phyloP scores from a whole-genome alignment of 2,329 filamentous ascomycete species.

The Berkeleyomyces rouxiae region DNA sequence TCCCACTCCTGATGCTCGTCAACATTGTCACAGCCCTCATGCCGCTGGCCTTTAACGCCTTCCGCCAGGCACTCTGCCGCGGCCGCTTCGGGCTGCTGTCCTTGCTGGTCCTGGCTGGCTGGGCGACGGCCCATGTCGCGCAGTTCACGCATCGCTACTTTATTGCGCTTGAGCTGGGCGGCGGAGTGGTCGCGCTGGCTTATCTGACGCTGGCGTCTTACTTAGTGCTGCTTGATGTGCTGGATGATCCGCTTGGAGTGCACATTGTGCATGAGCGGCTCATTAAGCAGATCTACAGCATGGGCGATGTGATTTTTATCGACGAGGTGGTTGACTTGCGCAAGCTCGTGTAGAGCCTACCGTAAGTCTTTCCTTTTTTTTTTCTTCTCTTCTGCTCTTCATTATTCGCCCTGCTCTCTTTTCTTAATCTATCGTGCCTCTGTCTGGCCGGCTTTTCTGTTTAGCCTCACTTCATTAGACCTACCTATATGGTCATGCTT shows the following conservation, averaged over 20 bases:
- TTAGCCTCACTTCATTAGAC: too few species aligned
- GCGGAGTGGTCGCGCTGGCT: constrained; percentile 18
- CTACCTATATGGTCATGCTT: not conserved
- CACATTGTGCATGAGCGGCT: constrained; percentile 11
- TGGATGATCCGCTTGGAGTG: constrained; percentile 11
- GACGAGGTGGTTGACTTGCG: constrained; percentile 12
- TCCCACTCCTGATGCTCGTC: constrained; percentile 15
- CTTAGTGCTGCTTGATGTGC: constrained; percentile 12
- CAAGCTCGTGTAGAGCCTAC: constrained; percentile 9
- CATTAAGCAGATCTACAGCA: constrained; percentile 13
- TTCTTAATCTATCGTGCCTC: too few species aligned
- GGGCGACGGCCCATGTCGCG: constrained; percentile 18
- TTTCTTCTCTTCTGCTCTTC: not conserved
- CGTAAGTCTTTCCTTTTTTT: not conserved
- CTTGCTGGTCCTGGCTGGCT: constrained; percentile 13
- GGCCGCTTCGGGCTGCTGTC: constrained; percentile 9
- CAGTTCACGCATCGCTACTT: constrained; percentile 20
- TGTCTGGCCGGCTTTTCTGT: too few species aligned
- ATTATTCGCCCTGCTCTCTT: too few species aligned
- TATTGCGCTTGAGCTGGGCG: constrained; percentile 24
- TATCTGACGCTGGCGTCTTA: constrained; percentile 19
- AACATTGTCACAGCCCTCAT: constrained; percentile 15
- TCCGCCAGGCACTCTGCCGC: not conserved
- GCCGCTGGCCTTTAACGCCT: constrained; percentile 12
- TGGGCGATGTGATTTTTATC: constrained; percentile 12